phyloP scores from a whole-genome alignment of 371 early-diverging fungal genomes.

The Rhizopus sp. region DNA sequence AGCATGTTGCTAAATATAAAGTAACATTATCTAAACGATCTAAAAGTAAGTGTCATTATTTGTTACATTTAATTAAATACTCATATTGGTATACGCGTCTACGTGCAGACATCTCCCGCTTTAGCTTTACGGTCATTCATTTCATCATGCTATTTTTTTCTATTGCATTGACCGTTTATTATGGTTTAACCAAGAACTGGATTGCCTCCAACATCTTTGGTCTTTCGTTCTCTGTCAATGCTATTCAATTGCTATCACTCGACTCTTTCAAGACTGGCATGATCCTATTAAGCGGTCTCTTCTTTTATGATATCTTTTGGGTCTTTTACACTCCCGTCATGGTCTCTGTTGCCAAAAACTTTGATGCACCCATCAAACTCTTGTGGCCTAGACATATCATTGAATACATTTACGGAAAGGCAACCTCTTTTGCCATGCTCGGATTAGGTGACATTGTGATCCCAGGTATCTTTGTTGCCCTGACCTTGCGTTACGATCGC shows the following conservation, averaged over 20 bases:
- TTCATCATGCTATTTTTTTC: slow-evolving; percentile 60
- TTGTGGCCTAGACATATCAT: slow-evolving; percentile 85
- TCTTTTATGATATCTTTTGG: slow-evolving; percentile 98
- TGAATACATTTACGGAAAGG: slow-evolving; percentile 42
- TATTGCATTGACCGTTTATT: slow-evolving; percentile 70
- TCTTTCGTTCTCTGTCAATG: slow-evolving; percentile 82
- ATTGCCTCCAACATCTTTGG: slow-evolving; percentile 89
- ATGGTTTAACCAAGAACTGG: slow-evolving; percentile 91
- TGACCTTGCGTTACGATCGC: slow-evolving; percentile 90
- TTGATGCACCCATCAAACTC: slow-evolving; percentile 97
- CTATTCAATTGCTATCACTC: slow-evolving; percentile 84
- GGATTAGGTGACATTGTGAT: slow-evolving; percentile 98
- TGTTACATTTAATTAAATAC: background rate
- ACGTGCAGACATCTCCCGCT: slow-evolving; percentile 56
- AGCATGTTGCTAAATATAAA: slow-evolving; percentile 67
- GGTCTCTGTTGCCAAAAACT: slow-evolving; percentile 96
- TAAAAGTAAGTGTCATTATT: slow-evolving; percentile 55
- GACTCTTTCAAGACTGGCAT: slow-evolving; percentile 96
- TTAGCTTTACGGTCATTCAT: slow-evolving; percentile 79
- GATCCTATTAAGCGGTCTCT: slow-evolving; percentile 88
- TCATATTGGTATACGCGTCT: background rate
- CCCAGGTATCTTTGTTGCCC: slow-evolving; percentile 94
- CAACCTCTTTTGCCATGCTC: slow-evolving; percentile 85
- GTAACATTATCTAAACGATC: slow-evolving; percentile 69
- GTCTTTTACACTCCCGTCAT: slow-evolving; percentile 99